Percentiles rank a stretch among this genome's conserved stretches.
Evolutionary conservation across 2,329 filamentous ascomycete species (phyloP).

Genomic region (Fragosphaeria purpurea): DNA sequence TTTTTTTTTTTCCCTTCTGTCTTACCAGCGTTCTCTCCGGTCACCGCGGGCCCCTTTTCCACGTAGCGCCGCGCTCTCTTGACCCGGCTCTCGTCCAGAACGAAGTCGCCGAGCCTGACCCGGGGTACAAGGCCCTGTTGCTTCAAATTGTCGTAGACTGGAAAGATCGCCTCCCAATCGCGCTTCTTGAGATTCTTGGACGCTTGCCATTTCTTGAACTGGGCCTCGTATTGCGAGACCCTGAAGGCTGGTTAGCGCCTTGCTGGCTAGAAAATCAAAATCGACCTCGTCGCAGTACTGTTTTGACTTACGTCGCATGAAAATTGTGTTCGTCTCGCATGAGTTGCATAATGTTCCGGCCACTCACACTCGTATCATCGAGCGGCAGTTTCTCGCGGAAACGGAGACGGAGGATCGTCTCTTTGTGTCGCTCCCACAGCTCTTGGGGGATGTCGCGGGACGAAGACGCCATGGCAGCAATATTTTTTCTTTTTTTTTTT

Average conservation of each 20-base stretch:
- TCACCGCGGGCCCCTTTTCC: neutral
- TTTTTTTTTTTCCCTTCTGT: neutral
- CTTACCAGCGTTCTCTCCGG: neutral
- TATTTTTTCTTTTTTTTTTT: neutral
- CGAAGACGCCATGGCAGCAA: neutral
- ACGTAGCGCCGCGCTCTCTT: conserved; percentile 2
- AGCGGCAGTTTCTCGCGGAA: conserved; percentile 1
- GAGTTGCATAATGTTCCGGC: neutral
- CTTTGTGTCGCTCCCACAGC: conserved; percentile 1
- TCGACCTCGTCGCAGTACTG: neutral
- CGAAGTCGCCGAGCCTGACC: neutral
- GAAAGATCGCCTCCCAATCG: neutral
- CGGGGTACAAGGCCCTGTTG: neutral
- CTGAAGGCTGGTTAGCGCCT: conserved; percentile 1
- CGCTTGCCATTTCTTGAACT: conserved; percentile 1
- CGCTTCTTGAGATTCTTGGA: conserved; percentile 1
- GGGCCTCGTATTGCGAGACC: conserved; percentile 1
- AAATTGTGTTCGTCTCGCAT: conserved; percentile 3
- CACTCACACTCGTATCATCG: neutral
- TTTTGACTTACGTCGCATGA: conserved; percentile 1
- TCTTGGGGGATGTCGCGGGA: conserved; percentile 1
- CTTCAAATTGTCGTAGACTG: neutral
- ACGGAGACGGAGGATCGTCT: neutral
- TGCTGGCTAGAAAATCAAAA: neutral
- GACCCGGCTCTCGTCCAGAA: conserved; percentile 1